These are phyloP conservation scores for Barnettozyma sp. DNA, from an alignment of 805 yeast genomes.

Conservation along the genomic window DNA sequence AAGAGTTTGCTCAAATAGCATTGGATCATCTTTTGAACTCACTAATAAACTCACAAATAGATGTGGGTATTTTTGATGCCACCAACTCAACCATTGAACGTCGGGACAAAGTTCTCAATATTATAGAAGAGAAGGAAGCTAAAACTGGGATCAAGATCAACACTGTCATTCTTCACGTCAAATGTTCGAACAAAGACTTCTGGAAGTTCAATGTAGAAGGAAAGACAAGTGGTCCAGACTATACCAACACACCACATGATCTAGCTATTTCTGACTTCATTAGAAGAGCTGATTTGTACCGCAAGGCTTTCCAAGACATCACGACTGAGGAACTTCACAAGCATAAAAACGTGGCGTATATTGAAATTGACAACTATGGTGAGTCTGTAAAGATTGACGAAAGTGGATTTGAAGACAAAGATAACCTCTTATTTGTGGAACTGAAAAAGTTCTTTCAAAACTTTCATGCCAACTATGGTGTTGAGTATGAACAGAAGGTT, in stretches of 20 bases:
- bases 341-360: conserved; percentile 12
- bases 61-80: conserved; percentile 55
- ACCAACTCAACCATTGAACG: conserved; percentile 46
- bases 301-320: conserved; percentile 32
- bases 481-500: conserved; percentile 27
- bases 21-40: conserved; percentile 39
- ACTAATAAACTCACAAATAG: conserved; percentile 35
- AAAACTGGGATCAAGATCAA: conserved; percentile 30
- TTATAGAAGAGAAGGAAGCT: conserved; percentile 18
- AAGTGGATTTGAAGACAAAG: conserved; percentile 19
- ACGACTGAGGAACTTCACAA: conserved; percentile 28
- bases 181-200: conserved; percentile 45
- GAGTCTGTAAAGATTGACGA: conserved; percentile 18
- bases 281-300: conserved; percentile 47
- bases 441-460: conserved; percentile 28
- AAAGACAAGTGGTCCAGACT: conserved; percentile 58
- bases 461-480: conserved; percentile 30
- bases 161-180: conserved; percentile 52
- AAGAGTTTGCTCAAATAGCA: conserved; percentile 46
- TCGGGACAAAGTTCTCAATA: conserved; percentile 24
- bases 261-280: conserved; percentile 54
- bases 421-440: conserved; percentile 16
- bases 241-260: conserved; percentile 43
- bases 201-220: conserved; percentile 56
- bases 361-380: conserved; percentile 20